phyloP scores from a whole-genome alignment of 1,284 basidiomycete genomes.

The Austroboletus niveus region DNA sequence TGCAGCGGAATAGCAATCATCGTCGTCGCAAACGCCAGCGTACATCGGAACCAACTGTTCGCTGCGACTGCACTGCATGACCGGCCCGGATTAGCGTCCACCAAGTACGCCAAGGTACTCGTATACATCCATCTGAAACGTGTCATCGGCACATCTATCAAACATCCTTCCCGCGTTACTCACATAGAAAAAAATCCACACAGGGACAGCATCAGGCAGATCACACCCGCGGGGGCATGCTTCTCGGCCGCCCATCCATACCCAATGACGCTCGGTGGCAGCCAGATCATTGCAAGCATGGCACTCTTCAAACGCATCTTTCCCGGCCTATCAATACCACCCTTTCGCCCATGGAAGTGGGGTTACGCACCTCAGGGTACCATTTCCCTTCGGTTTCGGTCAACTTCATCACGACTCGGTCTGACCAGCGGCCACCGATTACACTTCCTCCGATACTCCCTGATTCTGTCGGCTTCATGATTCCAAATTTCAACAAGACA shows the following conservation, averaged over 20 bases:
- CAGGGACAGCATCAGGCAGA: constrained; percentile 63
- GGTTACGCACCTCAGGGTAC: constrained; percentile 60
- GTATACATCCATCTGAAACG: constrained; percentile 62
- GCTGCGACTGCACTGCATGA: constrained; percentile 68
- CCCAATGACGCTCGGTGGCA: constrained; percentile 60
- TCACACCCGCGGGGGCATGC: constrained; percentile 59
- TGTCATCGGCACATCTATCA: constrained; percentile 17
- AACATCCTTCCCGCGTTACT: constrained; percentile 21
- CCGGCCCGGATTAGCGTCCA: constrained; percentile 75
- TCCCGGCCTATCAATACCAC: not conserved
- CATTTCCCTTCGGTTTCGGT: constrained; percentile 62
- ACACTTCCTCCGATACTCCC: constrained; percentile 71
- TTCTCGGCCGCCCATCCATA: constrained; percentile 78
- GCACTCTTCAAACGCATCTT: constrained; percentile 76
- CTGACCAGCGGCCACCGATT: constrained; percentile 77
- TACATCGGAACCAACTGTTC: constrained; percentile 71
- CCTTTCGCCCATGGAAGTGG: not conserved
- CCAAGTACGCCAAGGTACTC: constrained; percentile 71
- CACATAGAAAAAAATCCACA: constrained; percentile 73
- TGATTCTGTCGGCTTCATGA: constrained; percentile 16
- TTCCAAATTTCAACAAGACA: constrained; percentile 1
- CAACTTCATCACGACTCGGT: constrained; percentile 55
- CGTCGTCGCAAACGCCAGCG: constrained; percentile 66
- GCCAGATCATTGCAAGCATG: constrained; percentile 48
- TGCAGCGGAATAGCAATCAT: constrained; percentile 70